phyloP scores from a whole-genome alignment of 495 filamentous ascomycete genomes.

The Penicillium roqueforti region DNA sequence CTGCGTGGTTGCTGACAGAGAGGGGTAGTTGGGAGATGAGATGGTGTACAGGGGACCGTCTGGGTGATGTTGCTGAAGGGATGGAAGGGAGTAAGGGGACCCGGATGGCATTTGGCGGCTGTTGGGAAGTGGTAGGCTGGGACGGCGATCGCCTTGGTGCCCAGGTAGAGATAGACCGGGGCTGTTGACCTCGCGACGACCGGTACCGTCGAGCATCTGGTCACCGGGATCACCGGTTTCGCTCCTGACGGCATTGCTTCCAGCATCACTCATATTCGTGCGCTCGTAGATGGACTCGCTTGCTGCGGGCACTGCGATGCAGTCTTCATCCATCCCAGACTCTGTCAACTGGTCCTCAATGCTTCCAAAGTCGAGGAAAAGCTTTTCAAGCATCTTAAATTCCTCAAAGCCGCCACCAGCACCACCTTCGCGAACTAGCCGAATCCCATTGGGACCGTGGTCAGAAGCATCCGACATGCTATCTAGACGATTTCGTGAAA shows the following conservation, averaged over 20 bases:
- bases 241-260: conserved; percentile 41
- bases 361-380: conserved; percentile 54
- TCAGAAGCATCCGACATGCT: conserved; percentile 34
- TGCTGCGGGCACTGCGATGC: conserved; percentile 19
- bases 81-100: conserved; percentile 41
- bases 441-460: conserved; percentile 36
- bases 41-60: conserved; percentile 34
- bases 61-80: conserved; percentile 41
- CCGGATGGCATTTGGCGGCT: conserved; percentile 36
- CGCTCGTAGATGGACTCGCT: conserved; percentile 29
- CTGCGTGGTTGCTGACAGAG: conserved; percentile 30
- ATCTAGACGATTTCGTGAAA: conserved; percentile 40
- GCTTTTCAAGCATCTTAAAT: conserved; percentile 58
- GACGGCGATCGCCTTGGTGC: conserved; percentile 41
- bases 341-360: conserved; percentile 46
- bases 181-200: conserved; percentile 44
- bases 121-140: conserved; percentile 41
- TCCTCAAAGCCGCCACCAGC: conserved; percentile 65
- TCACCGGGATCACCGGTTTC: conserved; percentile 39
- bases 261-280: conserved; percentile 37
- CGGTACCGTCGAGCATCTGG: conserved; percentile 28
- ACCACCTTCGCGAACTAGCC: conserved; percentile 49
- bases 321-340: conserved; percentile 31
- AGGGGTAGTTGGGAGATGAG: conserved; percentile 39
- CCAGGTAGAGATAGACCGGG: conserved; percentile 34